These are phyloP conservation scores for Helicostylum pulchrum DNA, from an alignment of 192 early-diverging fungal species.

Conservation along the genomic window DNA sequence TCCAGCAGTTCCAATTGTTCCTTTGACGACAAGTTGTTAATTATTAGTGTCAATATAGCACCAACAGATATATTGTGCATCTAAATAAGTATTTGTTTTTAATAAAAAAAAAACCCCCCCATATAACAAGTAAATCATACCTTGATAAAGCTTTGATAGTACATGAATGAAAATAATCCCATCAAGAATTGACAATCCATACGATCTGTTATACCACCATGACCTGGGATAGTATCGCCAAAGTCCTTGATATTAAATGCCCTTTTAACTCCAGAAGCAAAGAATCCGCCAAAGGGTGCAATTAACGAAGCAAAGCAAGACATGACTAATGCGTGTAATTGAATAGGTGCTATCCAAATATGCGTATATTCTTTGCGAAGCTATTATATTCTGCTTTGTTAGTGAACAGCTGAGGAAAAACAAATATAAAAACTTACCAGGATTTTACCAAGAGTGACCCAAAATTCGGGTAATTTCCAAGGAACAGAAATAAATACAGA, in stretches of 20 bases:
- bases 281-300: constrained; percentile 98
- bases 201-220: constrained; percentile 95
- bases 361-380: constrained; percentile 37
- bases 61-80: constrained; percentile 36
- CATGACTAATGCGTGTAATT: constrained; percentile 85
- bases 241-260: constrained; percentile 99
- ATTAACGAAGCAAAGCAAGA: constrained; percentile 91
- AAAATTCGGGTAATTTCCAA: constrained; percentile 19
- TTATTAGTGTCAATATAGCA: constrained; percentile 24
- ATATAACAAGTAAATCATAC: constrained; percentile 23
- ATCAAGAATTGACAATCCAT: constrained; percentile 99
- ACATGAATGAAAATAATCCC: constrained; percentile 90
- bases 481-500: constrained; percentile 50
- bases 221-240: constrained; percentile 94
- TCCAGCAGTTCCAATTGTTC: constrained; percentile 34
- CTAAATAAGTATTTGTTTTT: constrained; percentile 6
- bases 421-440: constrained; percentile 15
- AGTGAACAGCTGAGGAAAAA: not conserved
- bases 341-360: constrained; percentile 78
- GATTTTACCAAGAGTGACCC: not conserved
- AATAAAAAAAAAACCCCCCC: too few species aligned
- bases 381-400: constrained; percentile 14
- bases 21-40: constrained; percentile 25
- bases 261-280: constrained; percentile 93
- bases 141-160: constrained; percentile 86